Conservation (phyloP, 805 yeast species). For the Lachancea quebecensis region DNA sequence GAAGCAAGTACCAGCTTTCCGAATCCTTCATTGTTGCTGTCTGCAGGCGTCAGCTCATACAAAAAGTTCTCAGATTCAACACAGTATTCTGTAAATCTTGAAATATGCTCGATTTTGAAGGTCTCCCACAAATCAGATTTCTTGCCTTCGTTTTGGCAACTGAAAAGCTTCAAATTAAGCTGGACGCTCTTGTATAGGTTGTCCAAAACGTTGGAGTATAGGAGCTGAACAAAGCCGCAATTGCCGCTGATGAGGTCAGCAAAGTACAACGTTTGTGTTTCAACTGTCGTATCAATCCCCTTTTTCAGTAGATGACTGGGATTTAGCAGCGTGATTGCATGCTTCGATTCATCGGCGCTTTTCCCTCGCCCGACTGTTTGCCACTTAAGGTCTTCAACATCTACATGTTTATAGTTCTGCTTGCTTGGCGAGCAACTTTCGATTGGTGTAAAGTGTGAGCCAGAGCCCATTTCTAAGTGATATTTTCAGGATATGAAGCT, state of each 20-base stretch:
- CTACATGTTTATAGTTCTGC: neutral
- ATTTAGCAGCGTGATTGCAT: slow-evolving; percentile 2
- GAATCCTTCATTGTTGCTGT: neutral
- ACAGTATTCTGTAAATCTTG: slow-evolving; percentile 15
- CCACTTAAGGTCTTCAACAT: slow-evolving; percentile 3
- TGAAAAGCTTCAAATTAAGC: slow-evolving; percentile 41
- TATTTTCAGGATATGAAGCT: neutral
- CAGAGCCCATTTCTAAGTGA: neutral
- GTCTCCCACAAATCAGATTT: slow-evolving; percentile 40
- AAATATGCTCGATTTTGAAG: slow-evolving; percentile 33
- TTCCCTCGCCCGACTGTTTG: slow-evolving; percentile 6
- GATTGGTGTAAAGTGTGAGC: neutral
- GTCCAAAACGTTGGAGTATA: slow-evolving; percentile 43
- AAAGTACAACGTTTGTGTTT: slow-evolving; percentile 50
- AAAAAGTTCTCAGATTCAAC: slow-evolving; percentile 15
- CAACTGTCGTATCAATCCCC: slow-evolving; percentile 37
- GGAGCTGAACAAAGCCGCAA: slow-evolving; percentile 46
- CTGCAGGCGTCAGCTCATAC: slow-evolving; percentile 6
- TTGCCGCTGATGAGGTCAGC: slow-evolving; percentile 38
- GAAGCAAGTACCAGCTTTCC: neutral
- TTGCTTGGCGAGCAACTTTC: neutral
- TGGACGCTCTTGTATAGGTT: slow-evolving; percentile 50
- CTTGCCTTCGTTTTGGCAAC: slow-evolving; percentile 16
- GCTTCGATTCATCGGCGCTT: neutral
- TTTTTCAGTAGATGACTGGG: slow-evolving; percentile 5